Percentiles rank a stretch among this genome's conserved stretches.
These are phyloP conservation scores for Kluyveromyces aestuarii DNA, from an alignment of 805 yeast genomes.

Conservation along the genomic window DNA sequence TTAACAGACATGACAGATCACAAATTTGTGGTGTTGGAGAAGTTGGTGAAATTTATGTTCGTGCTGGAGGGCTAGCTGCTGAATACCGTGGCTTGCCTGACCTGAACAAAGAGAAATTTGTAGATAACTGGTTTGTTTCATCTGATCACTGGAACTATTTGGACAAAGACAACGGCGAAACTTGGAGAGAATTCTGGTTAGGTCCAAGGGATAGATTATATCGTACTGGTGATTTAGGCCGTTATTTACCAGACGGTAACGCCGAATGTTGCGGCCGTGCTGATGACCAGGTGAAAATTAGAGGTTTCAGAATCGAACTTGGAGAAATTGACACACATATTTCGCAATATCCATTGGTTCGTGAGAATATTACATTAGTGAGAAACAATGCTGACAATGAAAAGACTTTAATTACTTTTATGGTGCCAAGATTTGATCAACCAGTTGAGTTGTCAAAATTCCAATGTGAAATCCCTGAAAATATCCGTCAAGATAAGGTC, in stretches of 20 bases:
- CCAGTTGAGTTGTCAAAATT: slow-evolving; percentile 37
- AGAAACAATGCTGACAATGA: slow-evolving; percentile 89
- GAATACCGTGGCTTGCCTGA: slow-evolving; percentile 92
- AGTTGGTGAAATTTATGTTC: slow-evolving; percentile 95
- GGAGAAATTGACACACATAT: slow-evolving; percentile 98
- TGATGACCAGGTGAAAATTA: slow-evolving; percentile 95
- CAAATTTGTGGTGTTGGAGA: slow-evolving; percentile 98
- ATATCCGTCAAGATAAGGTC: slow-evolving; percentile 44
- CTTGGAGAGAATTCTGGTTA: slow-evolving; percentile 74
- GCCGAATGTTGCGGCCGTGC: slow-evolving; percentile 98
- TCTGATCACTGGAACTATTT: slow-evolving; percentile 50
- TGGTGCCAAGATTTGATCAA: slow-evolving; percentile 69
- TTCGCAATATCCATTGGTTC: slow-evolving; percentile 84
- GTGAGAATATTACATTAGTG: slow-evolving; percentile 89
- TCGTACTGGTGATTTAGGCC: slow-evolving; percentile 95
- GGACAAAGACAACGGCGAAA: slow-evolving; percentile 41
- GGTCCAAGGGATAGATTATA: slow-evolving; percentile 95
- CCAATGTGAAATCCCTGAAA: slow-evolving; percentile 36
- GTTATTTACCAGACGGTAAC: slow-evolving; percentile 94
- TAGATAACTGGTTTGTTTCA: slow-evolving; percentile 83
- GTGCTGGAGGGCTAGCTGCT: slow-evolving; percentile 97
- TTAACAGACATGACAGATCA: slow-evolving; percentile 78
- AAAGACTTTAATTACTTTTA: slow-evolving; percentile 80
- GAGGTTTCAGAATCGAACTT: slow-evolving; percentile 96
- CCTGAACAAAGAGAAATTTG: slow-evolving; percentile 76